These are phyloP conservation scores for Leccinum solheimii DNA, from an alignment of 1,284 basidiomycete species.

Conservation along the genomic window DNA sequence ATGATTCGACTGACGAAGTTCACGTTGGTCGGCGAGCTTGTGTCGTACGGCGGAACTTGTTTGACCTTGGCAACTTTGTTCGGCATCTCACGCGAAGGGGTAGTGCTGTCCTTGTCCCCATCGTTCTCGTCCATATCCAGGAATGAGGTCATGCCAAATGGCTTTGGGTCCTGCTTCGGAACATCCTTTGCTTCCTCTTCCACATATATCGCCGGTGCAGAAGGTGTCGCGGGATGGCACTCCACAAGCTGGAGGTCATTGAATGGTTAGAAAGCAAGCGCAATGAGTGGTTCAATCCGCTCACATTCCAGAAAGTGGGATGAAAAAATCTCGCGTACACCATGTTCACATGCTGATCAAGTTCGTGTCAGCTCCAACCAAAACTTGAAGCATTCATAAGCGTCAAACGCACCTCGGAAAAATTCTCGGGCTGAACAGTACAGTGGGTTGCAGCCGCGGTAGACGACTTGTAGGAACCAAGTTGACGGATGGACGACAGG, in stretches of 20 bases:
- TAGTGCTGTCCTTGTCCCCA: neutral
- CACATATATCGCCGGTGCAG: conserved; percentile 23
- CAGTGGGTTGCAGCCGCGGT: neutral
- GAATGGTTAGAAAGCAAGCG: neutral
- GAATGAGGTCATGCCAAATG: conserved; percentile 20
- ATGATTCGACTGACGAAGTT: conserved; percentile 22
- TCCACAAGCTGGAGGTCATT: conserved; percentile 19
- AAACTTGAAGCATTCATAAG: neutral
- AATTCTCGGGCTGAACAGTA: conserved; percentile 13
- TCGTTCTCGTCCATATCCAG: conserved; percentile 16
- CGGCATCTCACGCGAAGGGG: neutral
- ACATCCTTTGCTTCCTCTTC: conserved; percentile 20
- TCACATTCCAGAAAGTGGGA: conserved; percentile 27
- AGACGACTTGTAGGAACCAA: neutral
- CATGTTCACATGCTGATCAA: conserved; percentile 22
- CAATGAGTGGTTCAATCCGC: neutral
- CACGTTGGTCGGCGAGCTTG: conserved; percentile 5
- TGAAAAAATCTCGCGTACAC: conserved; percentile 27
- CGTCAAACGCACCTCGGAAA: conserved; percentile 11
- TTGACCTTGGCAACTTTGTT: neutral
- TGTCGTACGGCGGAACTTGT: conserved; percentile 23
- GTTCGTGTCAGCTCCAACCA: neutral
- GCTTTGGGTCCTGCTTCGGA: neutral
- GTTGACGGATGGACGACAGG: conserved; percentile 11
- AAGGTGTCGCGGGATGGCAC: conserved; percentile 17